Evolutionary conservation across 2,329 filamentous ascomycete species (phyloP).

Genomic region (Zymoseptoria passerinii): DNA sequence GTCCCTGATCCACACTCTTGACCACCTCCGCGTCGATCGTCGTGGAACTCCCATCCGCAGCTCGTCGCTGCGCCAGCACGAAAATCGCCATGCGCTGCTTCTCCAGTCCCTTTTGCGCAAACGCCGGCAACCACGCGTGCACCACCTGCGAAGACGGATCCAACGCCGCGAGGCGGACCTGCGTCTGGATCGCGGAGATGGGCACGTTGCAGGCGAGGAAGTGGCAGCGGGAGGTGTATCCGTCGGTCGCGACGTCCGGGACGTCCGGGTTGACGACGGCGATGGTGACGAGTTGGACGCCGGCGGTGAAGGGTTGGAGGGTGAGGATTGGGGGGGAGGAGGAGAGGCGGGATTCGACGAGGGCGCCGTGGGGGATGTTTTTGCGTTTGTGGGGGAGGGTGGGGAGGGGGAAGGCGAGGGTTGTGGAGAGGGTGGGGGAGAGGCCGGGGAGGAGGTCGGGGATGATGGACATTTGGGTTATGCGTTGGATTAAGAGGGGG

Average conservation of each 20-base stretch:
- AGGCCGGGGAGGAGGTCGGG: constrained; percentile 80
- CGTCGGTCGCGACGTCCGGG: constrained; percentile 65
- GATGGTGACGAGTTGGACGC: constrained; percentile 73
- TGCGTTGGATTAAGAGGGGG: constrained; percentile 72
- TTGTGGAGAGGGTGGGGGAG: constrained; percentile 69
- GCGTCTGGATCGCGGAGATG: constrained; percentile 53
- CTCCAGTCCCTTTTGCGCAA: constrained; percentile 78
- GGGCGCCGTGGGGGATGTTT: constrained; percentile 65
- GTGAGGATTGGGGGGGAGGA: constrained; percentile 66
- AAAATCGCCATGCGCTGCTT: constrained; percentile 86
- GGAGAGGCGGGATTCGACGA: constrained; percentile 66
- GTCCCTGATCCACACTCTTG: constrained; percentile 47
- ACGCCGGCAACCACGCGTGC: constrained; percentile 74
- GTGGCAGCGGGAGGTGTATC: constrained; percentile 75
- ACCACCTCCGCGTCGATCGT: constrained; percentile 54
- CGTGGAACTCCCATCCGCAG: constrained; percentile 29
- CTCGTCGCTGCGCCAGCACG: constrained; percentile 66
- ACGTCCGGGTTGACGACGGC: constrained; percentile 87
- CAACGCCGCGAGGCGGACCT: constrained; percentile 57
- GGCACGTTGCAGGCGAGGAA: constrained; percentile 70
- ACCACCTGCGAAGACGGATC: constrained; percentile 55
- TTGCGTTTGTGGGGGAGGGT: constrained; percentile 27
- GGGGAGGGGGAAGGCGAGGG: constrained; percentile 60
- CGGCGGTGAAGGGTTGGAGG: constrained; percentile 77
- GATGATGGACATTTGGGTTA: constrained; percentile 76